Conservation (phyloP, 1,139 yeast species). For the Yamadazyma atlantica region DNA sequence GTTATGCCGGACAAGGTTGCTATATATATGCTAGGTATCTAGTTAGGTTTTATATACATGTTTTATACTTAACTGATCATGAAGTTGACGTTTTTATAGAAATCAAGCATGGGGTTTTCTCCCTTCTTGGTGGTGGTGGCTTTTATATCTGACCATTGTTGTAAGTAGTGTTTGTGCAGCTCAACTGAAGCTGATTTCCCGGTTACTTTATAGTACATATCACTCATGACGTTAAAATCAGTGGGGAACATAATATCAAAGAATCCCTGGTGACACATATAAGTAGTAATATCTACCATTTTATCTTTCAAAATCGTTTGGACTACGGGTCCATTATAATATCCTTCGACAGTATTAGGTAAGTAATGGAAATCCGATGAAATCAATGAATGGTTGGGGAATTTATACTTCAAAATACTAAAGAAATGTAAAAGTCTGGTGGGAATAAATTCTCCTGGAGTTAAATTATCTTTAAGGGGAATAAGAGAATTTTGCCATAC, state of each 20-base stretch:
- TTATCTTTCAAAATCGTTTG: slow-evolving; percentile 71
- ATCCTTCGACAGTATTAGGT: slow-evolving; percentile 63
- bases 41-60: slow-evolving; percentile 2
- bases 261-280: slow-evolving; percentile 80
- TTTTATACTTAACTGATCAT: slow-evolving; percentile 40
- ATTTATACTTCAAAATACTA: slow-evolving; percentile 58
- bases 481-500: slow-evolving; percentile 29
- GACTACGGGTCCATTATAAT: slow-evolving; percentile 73
- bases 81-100: slow-evolving; percentile 77
- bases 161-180: slow-evolving; percentile 64
- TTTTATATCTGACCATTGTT: slow-evolving; percentile 70
- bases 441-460: slow-evolving; percentile 81
- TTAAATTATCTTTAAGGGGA: slow-evolving; percentile 68
- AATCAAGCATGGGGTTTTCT: slow-evolving; percentile 84
- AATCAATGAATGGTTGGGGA: slow-evolving; percentile 74
- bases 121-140: slow-evolving; percentile 73
- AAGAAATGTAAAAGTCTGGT: slow-evolving; percentile 70
- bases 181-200: slow-evolving; percentile 59
- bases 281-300: slow-evolving; percentile 70
- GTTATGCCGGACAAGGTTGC: too few species aligned
- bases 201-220: slow-evolving; percentile 62
- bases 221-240: slow-evolving; percentile 63
- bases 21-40: too few species aligned
- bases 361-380: slow-evolving; percentile 73
- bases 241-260: slow-evolving; percentile 90